phyloP scores from a whole-genome alignment of 495 filamentous ascomycete genomes.

The Xylaria acuta region DNA sequence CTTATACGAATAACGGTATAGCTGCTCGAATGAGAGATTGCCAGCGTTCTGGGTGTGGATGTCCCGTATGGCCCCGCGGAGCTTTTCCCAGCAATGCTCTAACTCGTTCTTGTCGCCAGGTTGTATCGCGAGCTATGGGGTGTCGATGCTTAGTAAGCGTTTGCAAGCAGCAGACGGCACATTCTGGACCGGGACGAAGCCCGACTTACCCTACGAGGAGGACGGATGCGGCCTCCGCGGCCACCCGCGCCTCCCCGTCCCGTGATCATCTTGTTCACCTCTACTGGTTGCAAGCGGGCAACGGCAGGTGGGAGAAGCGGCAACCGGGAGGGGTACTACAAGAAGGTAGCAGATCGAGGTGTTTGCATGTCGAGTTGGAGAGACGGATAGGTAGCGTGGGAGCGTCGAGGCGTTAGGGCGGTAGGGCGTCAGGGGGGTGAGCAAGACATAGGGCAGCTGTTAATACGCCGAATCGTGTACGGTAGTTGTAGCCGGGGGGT shows the following conservation, averaged over 20 bases:
- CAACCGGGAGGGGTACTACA: background rate
- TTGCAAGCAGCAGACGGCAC: background rate
- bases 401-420: background rate
- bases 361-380: slow-evolving; percentile 14
- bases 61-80: slow-evolving; percentile 75
- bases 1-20: slow-evolving; percentile 95
- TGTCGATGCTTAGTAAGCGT: background rate
- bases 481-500: background rate
- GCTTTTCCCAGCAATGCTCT: slow-evolving; percentile 77
- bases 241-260: slow-evolving; percentile 60
- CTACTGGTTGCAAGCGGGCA: background rate
- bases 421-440: background rate
- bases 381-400: background rate
- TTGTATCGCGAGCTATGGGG: slow-evolving; percentile 23
- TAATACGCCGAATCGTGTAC: background rate
- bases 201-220: slow-evolving; percentile 70
- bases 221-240: slow-evolving; percentile 71
- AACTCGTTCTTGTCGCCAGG: slow-evolving; percentile 62
- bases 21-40: slow-evolving; percentile 87
- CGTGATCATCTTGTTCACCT: slow-evolving; percentile 59
- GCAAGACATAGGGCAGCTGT: background rate
- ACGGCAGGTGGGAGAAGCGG: background rate
- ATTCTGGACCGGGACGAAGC: background rate
- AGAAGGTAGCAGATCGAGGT: background rate
- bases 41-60: slow-evolving; percentile 95